Evolutionary conservation across 2,329 filamentous ascomycete species (phyloP).

Genomic region (Monilinia aucupariae): DNA sequence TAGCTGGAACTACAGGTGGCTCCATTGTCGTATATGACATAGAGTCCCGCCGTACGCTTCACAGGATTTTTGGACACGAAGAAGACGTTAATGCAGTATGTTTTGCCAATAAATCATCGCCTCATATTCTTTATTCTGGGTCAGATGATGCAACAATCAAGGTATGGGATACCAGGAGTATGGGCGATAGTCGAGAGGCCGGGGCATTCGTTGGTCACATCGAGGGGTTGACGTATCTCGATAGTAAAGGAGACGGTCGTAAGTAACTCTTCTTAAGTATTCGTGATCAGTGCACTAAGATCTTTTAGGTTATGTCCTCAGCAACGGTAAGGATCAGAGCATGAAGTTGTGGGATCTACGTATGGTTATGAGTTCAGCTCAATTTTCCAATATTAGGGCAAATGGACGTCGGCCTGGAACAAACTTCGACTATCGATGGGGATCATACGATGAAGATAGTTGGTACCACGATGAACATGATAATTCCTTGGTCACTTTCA

Average conservation of each 20-base stretch:
- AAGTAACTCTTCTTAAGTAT: slow-evolving; percentile 11
- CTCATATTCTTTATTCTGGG: slow-evolving; percentile 92
- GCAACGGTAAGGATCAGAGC: slow-evolving; percentile 91
- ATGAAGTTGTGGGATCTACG: slow-evolving; percentile 97
- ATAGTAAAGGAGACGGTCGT: slow-evolving; percentile 64
- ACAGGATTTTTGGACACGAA: slow-evolving; percentile 60
- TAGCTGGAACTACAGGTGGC: slow-evolving; percentile 76
- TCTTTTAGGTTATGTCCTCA: slow-evolving; percentile 64
- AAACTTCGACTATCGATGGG: slow-evolving; percentile 70
- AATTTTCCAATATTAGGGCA: slow-evolving; percentile 52
- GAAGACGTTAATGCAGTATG: slow-evolving; percentile 96
- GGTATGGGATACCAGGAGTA: slow-evolving; percentile 91
- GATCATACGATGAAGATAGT: slow-evolving; percentile 57
- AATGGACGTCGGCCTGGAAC: slow-evolving; percentile 48
- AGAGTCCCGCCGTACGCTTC: slow-evolving; percentile 67
- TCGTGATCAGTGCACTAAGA: slow-evolving; percentile 12
- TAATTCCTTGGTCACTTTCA: slow-evolving; percentile 89
- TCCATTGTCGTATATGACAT: slow-evolving; percentile 90
- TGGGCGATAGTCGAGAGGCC: slow-evolving; percentile 72
- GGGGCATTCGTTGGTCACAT: slow-evolving; percentile 63
- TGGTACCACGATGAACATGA: slow-evolving; percentile 75
- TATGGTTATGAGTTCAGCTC: slow-evolving; percentile 73
- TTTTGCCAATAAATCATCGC: slow-evolving; percentile 81
- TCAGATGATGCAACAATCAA: slow-evolving; percentile 92
- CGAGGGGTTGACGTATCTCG: slow-evolving; percentile 63